Evolutionary conservation across 768 basidiomycete species (phyloP), one percentile per base, ranked within the genome.

Genomic region (Nidularia pulvinata): DNA sequence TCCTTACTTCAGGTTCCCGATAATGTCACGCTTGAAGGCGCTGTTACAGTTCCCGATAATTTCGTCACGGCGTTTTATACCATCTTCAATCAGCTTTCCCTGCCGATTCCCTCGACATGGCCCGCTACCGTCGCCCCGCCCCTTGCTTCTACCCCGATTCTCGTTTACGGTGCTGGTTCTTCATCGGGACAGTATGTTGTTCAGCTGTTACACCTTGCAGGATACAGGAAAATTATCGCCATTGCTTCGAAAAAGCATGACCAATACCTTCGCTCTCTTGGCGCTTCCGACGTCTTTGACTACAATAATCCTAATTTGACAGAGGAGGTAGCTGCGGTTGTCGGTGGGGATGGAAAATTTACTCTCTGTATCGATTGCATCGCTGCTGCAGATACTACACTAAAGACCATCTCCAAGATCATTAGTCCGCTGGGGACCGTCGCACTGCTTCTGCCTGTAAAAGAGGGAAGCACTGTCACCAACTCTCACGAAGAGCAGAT

Each of bases 401-500:
- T 82, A 50, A 63, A 57, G 3, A 61, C 61, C 13, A 62, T 83
- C 14, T 62, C 72, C 2, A 62, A 72, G 33, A 60, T 79, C 5
- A 62, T 79, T 30, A 67, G 66, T 46, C 61, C 74, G 4, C 52
- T 56, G n/a, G 77, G 73, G 34, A 73, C 60, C 33, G 65, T 78
- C 4, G 80, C 80, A 2, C 50, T 79, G 14, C 63, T 82, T 25
- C 52, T 79, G 46, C 80, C 81, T 1, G 61, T 81, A 47, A 84
- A 83, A 58, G 65, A 73, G 52, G 75, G 77, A 11, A 63, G 61
- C n/a, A 62, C 68, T 1, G 62, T 79, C 10, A 71, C 67, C 4
- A 67, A 62, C n/a, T 59, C 57, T 3, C 50, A 56, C 5, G 63
- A 61, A 7, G 61, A 65, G 33, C 53, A 72, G 1, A 63, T 78